phyloP scores from a whole-genome alignment of 192 early-diverging fungal genomes.

The Podila clonocystis region DNA sequence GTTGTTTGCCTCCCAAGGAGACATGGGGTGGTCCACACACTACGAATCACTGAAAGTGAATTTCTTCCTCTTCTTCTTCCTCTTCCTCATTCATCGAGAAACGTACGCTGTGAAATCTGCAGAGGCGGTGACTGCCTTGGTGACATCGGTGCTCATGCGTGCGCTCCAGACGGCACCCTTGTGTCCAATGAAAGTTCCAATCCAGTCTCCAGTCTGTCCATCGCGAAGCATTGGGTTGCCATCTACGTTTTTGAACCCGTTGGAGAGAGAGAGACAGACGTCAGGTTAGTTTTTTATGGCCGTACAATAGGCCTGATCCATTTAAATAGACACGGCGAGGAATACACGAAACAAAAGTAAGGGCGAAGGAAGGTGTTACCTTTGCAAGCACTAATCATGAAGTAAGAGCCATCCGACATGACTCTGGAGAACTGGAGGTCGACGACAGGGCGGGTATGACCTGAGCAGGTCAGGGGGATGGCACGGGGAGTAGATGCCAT shows the following conservation, averaged over 20 bases:
- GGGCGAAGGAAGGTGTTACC: slow-evolving; percentile 42
- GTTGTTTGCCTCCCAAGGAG: too few species aligned
- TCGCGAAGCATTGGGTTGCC: slow-evolving; percentile 88
- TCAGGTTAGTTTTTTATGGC: too few species aligned
- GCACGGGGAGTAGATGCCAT: slow-evolving; percentile 59
- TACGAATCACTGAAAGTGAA: too few species aligned
- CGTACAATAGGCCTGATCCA: too few species aligned
- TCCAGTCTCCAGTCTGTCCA: slow-evolving; percentile 93
- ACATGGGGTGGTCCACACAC: too few species aligned
- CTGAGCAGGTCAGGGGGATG: slow-evolving; percentile 88
- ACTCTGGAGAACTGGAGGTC: slow-evolving; percentile 85
- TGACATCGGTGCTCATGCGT: slow-evolving; percentile 77
- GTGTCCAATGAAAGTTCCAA: slow-evolving; percentile 90
- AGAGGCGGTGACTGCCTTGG: slow-evolving; percentile 89
- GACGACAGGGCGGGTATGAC: slow-evolving; percentile 91
- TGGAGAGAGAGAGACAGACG: too few species aligned
- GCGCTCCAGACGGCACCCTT: slow-evolving; percentile 95
- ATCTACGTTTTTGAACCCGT: slow-evolving; percentile 57
- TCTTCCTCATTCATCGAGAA: neutral
- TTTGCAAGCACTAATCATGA: slow-evolving; percentile 92
- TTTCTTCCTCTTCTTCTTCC: neutral
- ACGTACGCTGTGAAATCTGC: slow-evolving; percentile 90
- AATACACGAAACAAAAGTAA: too few species aligned
- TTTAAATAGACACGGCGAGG: too few species aligned
- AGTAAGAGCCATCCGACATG: slow-evolving; percentile 75